Evolutionary conservation across 2,329 filamentous ascomycete genomes (phyloP).

Genomic region (Pseudogymnoascus sp.): DNA sequence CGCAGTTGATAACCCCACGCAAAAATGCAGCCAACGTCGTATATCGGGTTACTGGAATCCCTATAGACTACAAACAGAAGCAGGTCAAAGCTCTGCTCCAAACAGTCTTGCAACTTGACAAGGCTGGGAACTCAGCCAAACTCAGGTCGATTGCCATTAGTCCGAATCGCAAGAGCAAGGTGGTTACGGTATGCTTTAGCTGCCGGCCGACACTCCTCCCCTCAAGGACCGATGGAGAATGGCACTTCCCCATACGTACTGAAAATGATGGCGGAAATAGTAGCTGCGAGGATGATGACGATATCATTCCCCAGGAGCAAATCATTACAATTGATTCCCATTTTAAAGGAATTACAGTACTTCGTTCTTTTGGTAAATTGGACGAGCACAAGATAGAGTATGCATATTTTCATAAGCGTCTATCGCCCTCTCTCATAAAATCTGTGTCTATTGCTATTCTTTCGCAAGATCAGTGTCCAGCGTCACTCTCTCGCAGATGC

Average conservation of each 20-base stretch:
- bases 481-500: no score
- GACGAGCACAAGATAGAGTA: constrained; percentile 2
- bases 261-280: not conserved
- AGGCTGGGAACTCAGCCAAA: not conserved
- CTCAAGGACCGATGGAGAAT: not conserved
- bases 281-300: not conserved
- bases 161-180: not conserved
- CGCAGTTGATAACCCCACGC: not conserved
- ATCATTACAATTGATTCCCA: constrained; percentile 1
- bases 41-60: not conserved
- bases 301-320: not conserved
- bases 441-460: no score
- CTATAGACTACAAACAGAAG: constrained; percentile 6
- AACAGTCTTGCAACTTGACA: not conserved
- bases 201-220: not conserved
- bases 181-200: not conserved
- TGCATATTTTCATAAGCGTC: no score
- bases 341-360: constrained; percentile 1
- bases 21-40: not conserved
- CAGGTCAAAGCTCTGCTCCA: not conserved
- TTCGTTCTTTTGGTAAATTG: not conserved
- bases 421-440: no score
- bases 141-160: not conserved
- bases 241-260: not conserved
- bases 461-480: no score